A percentile compares a stretch with the other conserved stretches of the same genome.
These are phyloP conservation scores for Diaporthe ampelina DNA, from an alignment of 2,329 filamentous ascomycete species.

Conservation along the genomic window DNA sequence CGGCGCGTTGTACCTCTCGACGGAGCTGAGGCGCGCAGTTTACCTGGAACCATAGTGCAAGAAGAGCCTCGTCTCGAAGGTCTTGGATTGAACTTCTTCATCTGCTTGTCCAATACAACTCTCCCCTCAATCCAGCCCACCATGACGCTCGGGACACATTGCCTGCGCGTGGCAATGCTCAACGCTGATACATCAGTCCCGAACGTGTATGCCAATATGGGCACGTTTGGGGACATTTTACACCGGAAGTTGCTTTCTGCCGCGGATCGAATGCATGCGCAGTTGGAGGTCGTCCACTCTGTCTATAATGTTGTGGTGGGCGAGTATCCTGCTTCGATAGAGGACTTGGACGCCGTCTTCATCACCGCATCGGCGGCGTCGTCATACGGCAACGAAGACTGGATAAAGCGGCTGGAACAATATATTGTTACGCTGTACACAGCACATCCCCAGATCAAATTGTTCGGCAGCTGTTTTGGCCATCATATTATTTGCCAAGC, in stretches of 20 bases:
- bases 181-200: constrained; percentile 39
- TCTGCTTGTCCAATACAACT: neutral
- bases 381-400: constrained; percentile 27
- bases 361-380: constrained; percentile 37
- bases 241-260: constrained; percentile 30
- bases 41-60: neutral
- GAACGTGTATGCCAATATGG: constrained; percentile 33
- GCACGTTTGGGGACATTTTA: constrained; percentile 37
- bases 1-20: neutral
- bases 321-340: constrained; percentile 33
- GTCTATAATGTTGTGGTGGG: constrained; percentile 33
- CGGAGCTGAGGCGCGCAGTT: neutral
- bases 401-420: constrained; percentile 26
- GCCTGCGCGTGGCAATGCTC: constrained; percentile 36
- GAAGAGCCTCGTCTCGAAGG: neutral
- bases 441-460: neutral
- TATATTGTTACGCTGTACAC: constrained; percentile 25
- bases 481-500: constrained; percentile 35
- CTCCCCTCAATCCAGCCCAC: neutral
- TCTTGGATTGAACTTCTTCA: no score
- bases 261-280: neutral
- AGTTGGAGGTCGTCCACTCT: constrained; percentile 5
- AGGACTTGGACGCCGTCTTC: constrained; percentile 30
- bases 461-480: constrained; percentile 35
- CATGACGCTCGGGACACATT: neutral